Conservation (phyloP, 1,139 yeast genomes). For the Protomyces gravidus region DNA sequence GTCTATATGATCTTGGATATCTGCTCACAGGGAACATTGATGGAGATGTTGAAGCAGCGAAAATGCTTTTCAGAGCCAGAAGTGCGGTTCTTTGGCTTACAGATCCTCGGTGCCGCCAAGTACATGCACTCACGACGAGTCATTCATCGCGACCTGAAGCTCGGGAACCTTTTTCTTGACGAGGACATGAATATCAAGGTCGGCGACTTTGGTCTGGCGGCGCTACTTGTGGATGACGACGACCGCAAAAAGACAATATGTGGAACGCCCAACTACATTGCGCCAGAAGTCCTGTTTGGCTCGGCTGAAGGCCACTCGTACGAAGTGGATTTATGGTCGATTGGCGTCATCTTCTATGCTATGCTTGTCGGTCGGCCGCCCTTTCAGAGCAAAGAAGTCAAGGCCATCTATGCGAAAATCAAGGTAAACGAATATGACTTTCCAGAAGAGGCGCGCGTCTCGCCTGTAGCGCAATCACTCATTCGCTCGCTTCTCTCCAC, state of each 20-base stretch:
- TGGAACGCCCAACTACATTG: conserved; percentile 97
- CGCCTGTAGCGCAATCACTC: conserved; percentile 65
- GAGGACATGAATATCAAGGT: conserved; percentile 77
- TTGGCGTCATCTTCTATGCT: conserved; percentile 91
- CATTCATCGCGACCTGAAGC: conserved; percentile 91
- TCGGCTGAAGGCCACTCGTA: conserved; percentile 93
- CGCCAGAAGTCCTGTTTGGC: conserved; percentile 73
- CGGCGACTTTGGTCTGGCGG: conserved; percentile 96
- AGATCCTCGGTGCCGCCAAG: conserved; percentile 82
- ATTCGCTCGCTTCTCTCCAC: conserved; percentile 68
- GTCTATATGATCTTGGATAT: conserved; percentile 90
- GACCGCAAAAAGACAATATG: conserved; percentile 88
- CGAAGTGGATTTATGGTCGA: conserved; percentile 96
- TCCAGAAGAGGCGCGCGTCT: conserved; percentile 68
- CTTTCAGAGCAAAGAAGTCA: conserved; percentile 89
- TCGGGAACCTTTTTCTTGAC: conserved; percentile 79
- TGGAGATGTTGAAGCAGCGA: conserved; percentile 85
- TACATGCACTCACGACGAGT: conserved; percentile 77
- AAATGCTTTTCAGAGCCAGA: conserved; percentile 84
- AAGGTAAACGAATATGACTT: conserved; percentile 75
- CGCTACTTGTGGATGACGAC: conserved; percentile 84
- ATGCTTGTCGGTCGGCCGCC: conserved; percentile 96
- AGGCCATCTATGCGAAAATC: conserved; percentile 86
- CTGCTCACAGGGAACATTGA: conserved; percentile 79
- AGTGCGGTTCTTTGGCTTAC: conserved; percentile 83